These are phyloP conservation scores for Pleurotus giganteus DNA, from an alignment of 768 basidiomycete species.

Conservation along the genomic window DNA sequence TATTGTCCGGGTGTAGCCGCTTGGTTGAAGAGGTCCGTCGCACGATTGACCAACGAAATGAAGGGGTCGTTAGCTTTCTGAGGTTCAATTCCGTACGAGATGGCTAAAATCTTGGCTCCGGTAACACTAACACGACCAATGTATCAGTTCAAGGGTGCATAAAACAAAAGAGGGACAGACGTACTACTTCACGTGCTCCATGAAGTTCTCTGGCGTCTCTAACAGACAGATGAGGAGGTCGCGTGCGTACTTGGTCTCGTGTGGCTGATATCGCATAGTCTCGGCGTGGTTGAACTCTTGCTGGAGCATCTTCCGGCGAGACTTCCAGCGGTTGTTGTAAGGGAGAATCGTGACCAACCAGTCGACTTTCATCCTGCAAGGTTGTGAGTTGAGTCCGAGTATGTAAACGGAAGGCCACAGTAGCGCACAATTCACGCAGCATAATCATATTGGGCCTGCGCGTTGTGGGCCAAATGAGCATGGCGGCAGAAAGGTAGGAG, in stretches of 20 bases:
- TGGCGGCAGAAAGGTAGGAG: background rate
- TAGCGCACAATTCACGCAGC: conserved; percentile 23
- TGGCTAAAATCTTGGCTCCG: conserved; percentile 8
- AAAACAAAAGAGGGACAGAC: conserved; percentile 14
- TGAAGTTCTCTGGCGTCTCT: conserved; percentile 37
- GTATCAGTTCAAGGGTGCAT: background rate
- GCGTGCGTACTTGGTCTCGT: conserved; percentile 12
- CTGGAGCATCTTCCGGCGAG: conserved; percentile 37
- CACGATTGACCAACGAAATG: conserved; percentile 37
- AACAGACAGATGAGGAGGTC: too few relatives aligned
- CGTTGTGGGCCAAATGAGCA: background rate
- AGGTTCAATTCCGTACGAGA: conserved; percentile 45
- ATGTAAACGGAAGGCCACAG: background rate
- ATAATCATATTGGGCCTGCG: conserved; percentile 26
- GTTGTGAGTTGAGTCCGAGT: background rate
- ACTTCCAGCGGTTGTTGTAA: conserved; percentile 40
- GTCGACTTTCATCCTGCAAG: conserved; percentile 37
- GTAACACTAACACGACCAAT: conserved; percentile 1
- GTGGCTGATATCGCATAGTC: conserved; percentile 26
- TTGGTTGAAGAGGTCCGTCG: conserved; percentile 28
- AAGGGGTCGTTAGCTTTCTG: conserved; percentile 40
- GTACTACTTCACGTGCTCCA: conserved; percentile 34
- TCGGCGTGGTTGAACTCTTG: conserved; percentile 36
- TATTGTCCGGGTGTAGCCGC: conserved; percentile 41
- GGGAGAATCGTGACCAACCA: conserved; percentile 37